phyloP scores from a whole-genome alignment of 208 protist genomes.

The Tetramitus jugosus region DNA sequence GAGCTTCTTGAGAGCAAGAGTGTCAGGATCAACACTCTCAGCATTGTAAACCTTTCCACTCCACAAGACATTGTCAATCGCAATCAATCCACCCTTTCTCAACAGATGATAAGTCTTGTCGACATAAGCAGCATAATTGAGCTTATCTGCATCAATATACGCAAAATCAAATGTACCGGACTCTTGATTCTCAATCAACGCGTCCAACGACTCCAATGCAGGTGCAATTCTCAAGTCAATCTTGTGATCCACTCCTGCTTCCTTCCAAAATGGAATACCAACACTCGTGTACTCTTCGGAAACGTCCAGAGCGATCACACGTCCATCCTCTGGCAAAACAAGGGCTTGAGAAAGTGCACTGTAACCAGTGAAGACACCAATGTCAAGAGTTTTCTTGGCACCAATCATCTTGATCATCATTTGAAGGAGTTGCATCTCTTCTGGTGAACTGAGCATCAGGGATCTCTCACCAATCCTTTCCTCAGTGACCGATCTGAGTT shows the following conservation, averaged over 20 bases:
- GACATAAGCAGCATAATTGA: conserved; percentile 53
- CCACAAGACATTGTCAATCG: conserved; percentile 53
- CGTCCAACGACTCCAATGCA: conserved; percentile 40
- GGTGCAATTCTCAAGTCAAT: conserved; percentile 47
- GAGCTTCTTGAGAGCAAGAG: conserved; percentile 31
- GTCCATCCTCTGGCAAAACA: conserved; percentile 42
- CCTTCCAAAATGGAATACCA: conserved; percentile 43
- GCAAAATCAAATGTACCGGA: conserved; percentile 53
- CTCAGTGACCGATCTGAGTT: too few relatives aligned
- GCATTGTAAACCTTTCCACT: conserved; percentile 35
- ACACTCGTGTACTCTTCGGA: conserved; percentile 42
- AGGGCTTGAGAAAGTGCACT: conserved; percentile 45
- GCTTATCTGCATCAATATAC: conserved; percentile 60
- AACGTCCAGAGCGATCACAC: conserved; percentile 45
- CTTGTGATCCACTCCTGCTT: conserved; percentile 47
- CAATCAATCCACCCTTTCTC: conserved; percentile 45
- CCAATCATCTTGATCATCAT: conserved; percentile 9
- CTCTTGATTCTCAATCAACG: conserved; percentile 37
- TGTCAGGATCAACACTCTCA: conserved; percentile 9
- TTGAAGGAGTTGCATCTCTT: conserved; percentile 2
- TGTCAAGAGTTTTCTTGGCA: conserved; percentile 37
- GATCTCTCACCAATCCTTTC: too few relatives aligned
- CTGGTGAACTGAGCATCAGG: not conserved
- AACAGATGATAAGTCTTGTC: conserved; percentile 47
- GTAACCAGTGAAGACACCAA: conserved; percentile 52